A percentile compares a stretch with the other conserved stretches of the same genome.
Evolutionary conservation across 305 asterid genomes (phyloP).

Genomic region (Fraxinus ornus): DNA sequence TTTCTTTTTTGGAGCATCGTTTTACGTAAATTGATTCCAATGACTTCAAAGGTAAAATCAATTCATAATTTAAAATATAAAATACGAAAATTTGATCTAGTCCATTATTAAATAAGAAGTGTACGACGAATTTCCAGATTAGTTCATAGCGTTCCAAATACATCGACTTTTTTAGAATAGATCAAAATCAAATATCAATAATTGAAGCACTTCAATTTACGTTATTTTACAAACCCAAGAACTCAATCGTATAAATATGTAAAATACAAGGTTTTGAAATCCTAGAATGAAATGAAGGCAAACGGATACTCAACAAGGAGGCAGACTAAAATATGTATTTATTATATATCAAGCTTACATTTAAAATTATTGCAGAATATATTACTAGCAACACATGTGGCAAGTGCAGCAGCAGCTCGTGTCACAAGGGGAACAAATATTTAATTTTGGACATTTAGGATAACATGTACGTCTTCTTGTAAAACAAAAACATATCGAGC

Average conservation of each 20-base stretch:
- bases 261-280: too few species aligned
- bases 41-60: background rate
- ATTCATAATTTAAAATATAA: too few species aligned
- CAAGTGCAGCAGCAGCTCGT: conserved; percentile 40
- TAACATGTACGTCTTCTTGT: conserved; percentile 30
- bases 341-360: background rate
- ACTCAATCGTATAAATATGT: background rate
- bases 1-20: background rate
- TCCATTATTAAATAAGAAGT: background rate
- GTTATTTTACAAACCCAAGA: background rate
- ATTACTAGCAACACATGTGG: conserved; percentile 41
- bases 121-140: too few species aligned
- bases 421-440: conserved; percentile 49
- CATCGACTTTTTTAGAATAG: background rate
- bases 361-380: background rate
- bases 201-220: background rate
- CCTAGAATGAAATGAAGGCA: background rate
- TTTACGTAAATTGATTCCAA: background rate
- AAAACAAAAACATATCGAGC: conserved; percentile 31
- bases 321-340: background rate
- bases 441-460: conserved; percentile 48
- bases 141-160: background rate
- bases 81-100: background rate
- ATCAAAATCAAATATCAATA: background rate
- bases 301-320: background rate